Conservation (phyloP, 495 filamentous ascomycete species). For the Talaromyces liani region DNA sequence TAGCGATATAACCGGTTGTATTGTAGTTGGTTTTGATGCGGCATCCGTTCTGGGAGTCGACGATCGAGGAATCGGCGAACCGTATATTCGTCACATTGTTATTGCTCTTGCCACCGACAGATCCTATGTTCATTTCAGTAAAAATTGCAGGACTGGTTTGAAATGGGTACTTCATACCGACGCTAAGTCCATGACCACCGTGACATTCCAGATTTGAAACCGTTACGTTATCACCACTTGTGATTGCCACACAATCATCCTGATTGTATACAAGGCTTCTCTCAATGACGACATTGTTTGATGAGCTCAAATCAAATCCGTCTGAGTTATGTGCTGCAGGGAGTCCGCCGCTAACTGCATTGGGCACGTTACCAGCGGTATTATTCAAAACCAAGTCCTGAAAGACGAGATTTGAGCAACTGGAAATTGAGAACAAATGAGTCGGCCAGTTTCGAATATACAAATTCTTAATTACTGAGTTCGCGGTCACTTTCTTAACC, state of each 20-base stretch:
- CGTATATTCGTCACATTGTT: neutral
- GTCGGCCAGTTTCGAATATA: slow-evolving; percentile 37
- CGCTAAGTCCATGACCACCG: slow-evolving; percentile 40
- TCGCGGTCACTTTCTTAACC: slow-evolving; percentile 27
- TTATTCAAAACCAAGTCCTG: slow-evolving; percentile 32
- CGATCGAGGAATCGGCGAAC: neutral
- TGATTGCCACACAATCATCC: slow-evolving; percentile 40
- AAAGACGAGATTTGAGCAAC: slow-evolving; percentile 21
- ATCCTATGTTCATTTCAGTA: neutral
- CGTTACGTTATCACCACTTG: slow-evolving; percentile 27
- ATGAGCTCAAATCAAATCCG: neutral
- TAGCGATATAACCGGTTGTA: slow-evolving; percentile 24
- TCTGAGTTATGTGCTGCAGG: neutral
- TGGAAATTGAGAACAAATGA: slow-evolving; percentile 30
- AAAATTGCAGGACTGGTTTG: neutral
- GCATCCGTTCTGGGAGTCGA: slow-evolving; percentile 25
- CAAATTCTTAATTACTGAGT: slow-evolving; percentile 27
- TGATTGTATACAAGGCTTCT: slow-evolving; percentile 30
- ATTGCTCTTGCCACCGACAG: neutral
- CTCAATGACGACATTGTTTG: neutral
- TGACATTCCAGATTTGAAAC: slow-evolving; percentile 30
- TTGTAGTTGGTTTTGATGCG: slow-evolving; percentile 41
- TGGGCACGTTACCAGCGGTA: slow-evolving; percentile 34
- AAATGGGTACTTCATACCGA: slow-evolving; percentile 24
- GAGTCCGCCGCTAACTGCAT: slow-evolving; percentile 19